phyloP scores from a whole-genome alignment of 192 early-diverging fungal genomes.

The Entomortierella lignicola region DNA sequence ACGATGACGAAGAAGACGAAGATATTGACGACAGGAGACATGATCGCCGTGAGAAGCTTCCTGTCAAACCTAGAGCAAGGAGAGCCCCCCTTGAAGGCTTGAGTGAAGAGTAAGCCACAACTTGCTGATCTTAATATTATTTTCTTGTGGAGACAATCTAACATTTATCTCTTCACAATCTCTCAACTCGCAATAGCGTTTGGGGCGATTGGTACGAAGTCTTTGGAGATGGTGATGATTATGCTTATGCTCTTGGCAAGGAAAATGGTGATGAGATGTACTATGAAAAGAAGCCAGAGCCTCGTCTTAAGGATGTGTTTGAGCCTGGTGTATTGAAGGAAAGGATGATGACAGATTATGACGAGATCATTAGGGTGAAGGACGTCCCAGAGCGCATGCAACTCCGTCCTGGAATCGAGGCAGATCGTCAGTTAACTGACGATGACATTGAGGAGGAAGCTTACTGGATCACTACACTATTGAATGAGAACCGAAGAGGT shows the following conservation, averaged over 20 bases:
- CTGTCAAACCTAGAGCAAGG: conserved; percentile 55
- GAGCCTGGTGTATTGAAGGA: conserved; percentile 91
- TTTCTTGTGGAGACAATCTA: no score
- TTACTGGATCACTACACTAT: conserved; percentile 63
- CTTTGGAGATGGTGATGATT: conserved; percentile 95
- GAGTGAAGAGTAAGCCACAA: conserved; percentile 59
- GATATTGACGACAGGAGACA: conserved; percentile 43
- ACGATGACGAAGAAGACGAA: conserved; percentile 58
- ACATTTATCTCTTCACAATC: neutral
- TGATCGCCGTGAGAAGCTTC: conserved; percentile 45
- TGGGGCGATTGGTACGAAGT: conserved; percentile 87
- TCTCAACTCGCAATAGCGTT: conserved; percentile 47
- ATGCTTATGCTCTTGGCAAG: conserved; percentile 71
- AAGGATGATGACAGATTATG: conserved; percentile 91
- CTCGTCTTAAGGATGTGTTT: conserved; percentile 71
- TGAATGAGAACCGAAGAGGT: conserved; percentile 33
- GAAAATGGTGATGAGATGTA: conserved; percentile 50
- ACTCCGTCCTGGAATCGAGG: conserved; percentile 65
- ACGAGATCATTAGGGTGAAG: conserved; percentile 86
- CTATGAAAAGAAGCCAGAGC: conserved; percentile 59
- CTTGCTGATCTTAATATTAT: conserved; percentile 21
- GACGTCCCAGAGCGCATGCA: conserved; percentile 97
- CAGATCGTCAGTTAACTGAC: conserved; percentile 56
- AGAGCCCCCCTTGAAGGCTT: conserved; percentile 66
- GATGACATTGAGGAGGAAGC: conserved; percentile 76